phyloP scores from a whole-genome alignment of 352 stramenopile genomes.

The Phytopythium mirpurense region DNA sequence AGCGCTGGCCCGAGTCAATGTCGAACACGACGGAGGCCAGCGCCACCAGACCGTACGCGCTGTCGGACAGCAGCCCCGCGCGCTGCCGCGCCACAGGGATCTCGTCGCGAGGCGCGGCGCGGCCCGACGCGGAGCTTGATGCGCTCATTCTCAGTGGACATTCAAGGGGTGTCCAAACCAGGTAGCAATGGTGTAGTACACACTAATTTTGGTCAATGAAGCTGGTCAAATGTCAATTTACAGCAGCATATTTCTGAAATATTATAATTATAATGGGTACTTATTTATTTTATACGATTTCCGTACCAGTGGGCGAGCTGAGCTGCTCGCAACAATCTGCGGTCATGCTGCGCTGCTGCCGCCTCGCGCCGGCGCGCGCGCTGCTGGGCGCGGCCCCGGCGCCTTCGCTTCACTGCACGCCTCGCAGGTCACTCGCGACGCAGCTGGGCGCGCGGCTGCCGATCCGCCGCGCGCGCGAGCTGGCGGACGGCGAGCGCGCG shows the following conservation, averaged over 20 bases:
- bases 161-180: no score
- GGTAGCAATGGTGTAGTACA: no score
- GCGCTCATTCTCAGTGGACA: no score
- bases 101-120: neutral
- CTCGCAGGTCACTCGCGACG: slow-evolving; percentile 11
- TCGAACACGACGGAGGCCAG: slow-evolving; percentile 81
- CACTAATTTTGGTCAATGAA: no score
- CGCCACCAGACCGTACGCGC: slow-evolving; percentile 42
- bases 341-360: slow-evolving; percentile 13
- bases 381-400: neutral
- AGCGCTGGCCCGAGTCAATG: slow-evolving; percentile 67
- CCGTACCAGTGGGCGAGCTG: neutral
- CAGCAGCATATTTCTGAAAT: no score
- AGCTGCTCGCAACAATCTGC: neutral
- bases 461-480: slow-evolving; percentile 38
- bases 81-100: no score
- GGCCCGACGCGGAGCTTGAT: neutral
- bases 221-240: no score
- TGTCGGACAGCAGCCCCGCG: neutral
- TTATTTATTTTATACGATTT: no score
- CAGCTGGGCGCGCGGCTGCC: slow-evolving; percentile 22
- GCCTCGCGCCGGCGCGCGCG: slow-evolving; percentile 7
- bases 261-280: no score
- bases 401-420: neutral
- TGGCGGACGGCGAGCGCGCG: slow-evolving; percentile 31